Conservation (phyloP, 192 early-diverging fungal genomes). For the Haplosporangium gracile region DNA sequence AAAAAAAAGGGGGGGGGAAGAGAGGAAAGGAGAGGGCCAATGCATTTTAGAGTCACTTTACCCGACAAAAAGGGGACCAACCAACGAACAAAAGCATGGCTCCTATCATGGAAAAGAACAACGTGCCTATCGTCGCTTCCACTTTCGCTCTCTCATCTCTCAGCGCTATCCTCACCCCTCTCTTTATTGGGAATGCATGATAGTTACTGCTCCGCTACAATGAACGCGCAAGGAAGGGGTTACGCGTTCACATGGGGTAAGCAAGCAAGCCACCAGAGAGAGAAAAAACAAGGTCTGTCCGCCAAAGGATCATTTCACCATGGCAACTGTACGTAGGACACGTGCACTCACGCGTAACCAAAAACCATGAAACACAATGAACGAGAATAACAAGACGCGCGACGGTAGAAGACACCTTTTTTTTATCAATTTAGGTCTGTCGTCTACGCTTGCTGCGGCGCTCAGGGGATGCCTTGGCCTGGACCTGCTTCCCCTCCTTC, state of each 20-base stretch:
- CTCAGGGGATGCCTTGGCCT: neutral
- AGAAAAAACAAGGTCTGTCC: neutral
- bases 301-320: neutral
- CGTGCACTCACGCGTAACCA: neutral
- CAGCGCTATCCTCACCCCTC: too few species aligned
- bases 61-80: too few species aligned
- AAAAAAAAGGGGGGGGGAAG: neutral
- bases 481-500: neutral
- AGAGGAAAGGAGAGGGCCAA: neutral
- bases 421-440: neutral
- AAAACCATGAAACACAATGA: neutral
- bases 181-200: too few species aligned
- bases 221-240: neutral
- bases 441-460: conserved; percentile 4
- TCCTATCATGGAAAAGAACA: too few species aligned
- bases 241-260: neutral
- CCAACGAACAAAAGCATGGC: neutral
- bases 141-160: too few species aligned
- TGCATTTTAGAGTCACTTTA: too few species aligned
- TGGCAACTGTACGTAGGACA: neutral
- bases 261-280: neutral
- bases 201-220: too few species aligned
- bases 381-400: neutral
- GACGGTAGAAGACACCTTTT: neutral
- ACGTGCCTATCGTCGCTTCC: too few species aligned